Base-by-base conservation (phyloP, 805 yeast species). In the Hanseniaspora nectarophila region DNA sequence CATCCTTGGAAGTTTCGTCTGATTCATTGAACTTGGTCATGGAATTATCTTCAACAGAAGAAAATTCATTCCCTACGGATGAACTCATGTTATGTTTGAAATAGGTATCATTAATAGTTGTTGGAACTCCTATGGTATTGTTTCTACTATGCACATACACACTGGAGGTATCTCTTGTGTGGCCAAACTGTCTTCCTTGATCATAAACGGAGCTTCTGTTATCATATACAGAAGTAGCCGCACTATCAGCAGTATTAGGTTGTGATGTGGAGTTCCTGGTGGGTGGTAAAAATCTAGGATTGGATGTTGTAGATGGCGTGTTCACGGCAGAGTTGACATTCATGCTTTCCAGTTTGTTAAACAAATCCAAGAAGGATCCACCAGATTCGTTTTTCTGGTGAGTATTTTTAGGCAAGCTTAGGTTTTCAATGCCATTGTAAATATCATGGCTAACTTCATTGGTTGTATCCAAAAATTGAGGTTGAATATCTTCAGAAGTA, bases 121-220 rank as follows among this genome's bases (percentile, higher is more conserved):
- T 24, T 9, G 29, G 16, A n/a, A 40, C 32, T n/a, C 63, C 57
- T 37, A 67, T 61, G 0, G 73, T 67, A 31, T 60, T 61, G 43
- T 69, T 68, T 45, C 72, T 66, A 13, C 63, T 56, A 42, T 65
- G 69, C 20, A 47, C 72, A 60, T 80, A 80, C 7, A 80, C 64
- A 2, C 77, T 73, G 1, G 78, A 74, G 1, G 76, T 66, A 2
- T 78, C 78, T 54, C 78, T 67, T 59, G 43, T 53, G 5, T 50
- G 54, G 16, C 54, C 56, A 35, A 43, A 45, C n/a, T 53, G 28
- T 38, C 23, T 10, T 26, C 43, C 35, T 13, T 31, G 29, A 20
- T 23, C 46, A 20, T 21, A 29, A 31, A 38, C 35, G 16, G 54
- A 51, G 20, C 45, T 40, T 44, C 45, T 45, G 28, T 45, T 45